Conservation (phyloP, 768 basidiomycete species). For the Fibroporia radiculosa region DNA sequence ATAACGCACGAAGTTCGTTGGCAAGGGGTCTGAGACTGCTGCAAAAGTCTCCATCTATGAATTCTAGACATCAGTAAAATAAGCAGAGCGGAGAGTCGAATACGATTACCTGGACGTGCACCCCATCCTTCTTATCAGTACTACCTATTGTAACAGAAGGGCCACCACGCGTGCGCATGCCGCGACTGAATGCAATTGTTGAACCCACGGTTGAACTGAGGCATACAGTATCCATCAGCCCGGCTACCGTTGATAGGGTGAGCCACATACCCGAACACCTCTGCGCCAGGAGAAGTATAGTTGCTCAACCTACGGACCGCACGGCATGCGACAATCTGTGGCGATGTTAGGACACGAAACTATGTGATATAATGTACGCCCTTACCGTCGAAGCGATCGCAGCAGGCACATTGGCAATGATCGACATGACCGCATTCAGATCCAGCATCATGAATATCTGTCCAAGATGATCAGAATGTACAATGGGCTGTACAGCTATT, state of each 20-base stretch:
- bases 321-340: slow-evolving; percentile 59
- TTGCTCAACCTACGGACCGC: slow-evolving; percentile 61
- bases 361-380: background rate
- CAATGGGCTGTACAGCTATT: background rate
- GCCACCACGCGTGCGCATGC: slow-evolving; percentile 14
- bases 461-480: too few relatives aligned
- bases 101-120: slow-evolving; percentile 46
- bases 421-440: slow-evolving; percentile 64
- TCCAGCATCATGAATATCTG: slow-evolving; percentile 57
- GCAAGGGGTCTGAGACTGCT: slow-evolving; percentile 13
- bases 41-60: slow-evolving; percentile 57
- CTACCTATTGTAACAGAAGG: slow-evolving; percentile 12
- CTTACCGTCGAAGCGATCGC: slow-evolving; percentile 62
- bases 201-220: slow-evolving; percentile 29
- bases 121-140: slow-evolving; percentile 30
- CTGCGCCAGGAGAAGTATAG: slow-evolving; percentile 40
- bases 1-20: slow-evolving; percentile 35
- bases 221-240: background rate
- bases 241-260: background rate
- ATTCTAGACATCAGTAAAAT: background rate
- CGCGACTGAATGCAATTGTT: slow-evolving; percentile 50
- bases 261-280: slow-evolving; percentile 43
- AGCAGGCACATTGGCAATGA: slow-evolving; percentile 68
- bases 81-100: background rate
- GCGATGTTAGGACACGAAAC: background rate